Evolutionary conservation across 257 asterid genomes (phyloP), one percentile per base, ranked within the genome.

Genomic region (Solanum medicagineum): DNA sequence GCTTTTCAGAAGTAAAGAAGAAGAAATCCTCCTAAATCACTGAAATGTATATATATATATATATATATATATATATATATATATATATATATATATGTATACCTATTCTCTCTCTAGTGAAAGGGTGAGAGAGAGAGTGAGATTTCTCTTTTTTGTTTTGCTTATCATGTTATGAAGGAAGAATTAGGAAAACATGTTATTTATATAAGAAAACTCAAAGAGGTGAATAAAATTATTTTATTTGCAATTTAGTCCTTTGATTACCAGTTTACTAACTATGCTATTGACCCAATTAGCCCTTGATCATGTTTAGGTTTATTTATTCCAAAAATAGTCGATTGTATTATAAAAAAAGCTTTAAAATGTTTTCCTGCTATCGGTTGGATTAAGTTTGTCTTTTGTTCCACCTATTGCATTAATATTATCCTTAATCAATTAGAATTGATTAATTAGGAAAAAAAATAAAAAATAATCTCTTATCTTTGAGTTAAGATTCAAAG

Each of bases 121-220:
- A 91, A 85, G 90, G 86, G 73, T 87, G 90, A 86, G 70, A 85
- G 87, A 40, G 84, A 8, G 89, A 9, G 65, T 81, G 88, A 79
- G 79, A 49, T 24, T n/a, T 80, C 26, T 51, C 66, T 63, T 22
- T 7, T 20, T 54, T 6, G 85, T 32, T 60, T 84, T 65, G 81
- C 68, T 49, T 85, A 54, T 60, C 77, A 66, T 71, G 86, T 84
- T 77, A 84, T 85, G 90, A 44, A 68, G 69, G 7, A 56, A 45
- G 82, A 49, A 40, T 12, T 36, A 29, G 65, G 42, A 26, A 0
- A 0, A 8, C 26, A 26, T 44, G 47, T 15, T 7, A 60, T 22
- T 81, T 88, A 84, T 89, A 87, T 88, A 85, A 81, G 59, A 44
- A 44, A 8, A 57, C 59, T 26, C 26, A 44, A 29, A 12, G 20